These are phyloP conservation scores for Colletotrichum tropicale DNA, from an alignment of 2,329 filamentous ascomycete genomes.

Conservation along the genomic window DNA sequence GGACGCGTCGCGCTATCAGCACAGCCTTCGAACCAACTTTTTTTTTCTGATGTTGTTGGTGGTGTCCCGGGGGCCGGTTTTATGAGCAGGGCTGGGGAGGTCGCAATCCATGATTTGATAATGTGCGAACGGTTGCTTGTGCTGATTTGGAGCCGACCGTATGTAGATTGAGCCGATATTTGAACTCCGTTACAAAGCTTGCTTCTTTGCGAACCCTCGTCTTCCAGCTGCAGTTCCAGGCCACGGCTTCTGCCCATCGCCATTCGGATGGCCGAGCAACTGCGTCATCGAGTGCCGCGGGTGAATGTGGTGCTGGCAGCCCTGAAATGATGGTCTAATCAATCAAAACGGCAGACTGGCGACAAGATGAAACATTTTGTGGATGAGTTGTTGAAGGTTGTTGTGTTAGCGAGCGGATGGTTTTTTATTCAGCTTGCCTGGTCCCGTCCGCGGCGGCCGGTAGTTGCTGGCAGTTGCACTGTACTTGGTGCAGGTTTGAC, in stretches of 20 bases:
- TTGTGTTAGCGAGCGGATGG: background rate
- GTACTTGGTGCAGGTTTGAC: background rate
- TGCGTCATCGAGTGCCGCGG: background rate
- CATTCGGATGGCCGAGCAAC: conserved; percentile 12
- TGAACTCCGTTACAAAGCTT: background rate
- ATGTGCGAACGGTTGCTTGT: background rate
- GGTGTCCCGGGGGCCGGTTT: background rate
- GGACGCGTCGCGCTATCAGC: conserved; percentile 11
- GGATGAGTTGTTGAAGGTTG: background rate
- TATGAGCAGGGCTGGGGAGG: background rate
- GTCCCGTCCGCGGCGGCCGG: background rate
- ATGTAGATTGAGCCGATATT: background rate
- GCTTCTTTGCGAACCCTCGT: background rate
- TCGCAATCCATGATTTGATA: background rate
- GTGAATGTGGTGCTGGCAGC: background rate
- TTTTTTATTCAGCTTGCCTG: background rate
- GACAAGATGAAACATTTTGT: conserved; percentile 15
- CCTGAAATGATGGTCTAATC: background rate
- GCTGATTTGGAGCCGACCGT: background rate
- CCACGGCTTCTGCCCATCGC: background rate
- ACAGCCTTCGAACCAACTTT: background rate
- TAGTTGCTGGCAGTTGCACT: background rate
- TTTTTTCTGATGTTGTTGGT: background rate
- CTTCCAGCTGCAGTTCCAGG: background rate
- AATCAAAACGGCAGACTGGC: background rate